phyloP scores from a whole-genome alignment of 2,329 filamentous ascomycete species.

The Didymellaceae sp. region DNA sequence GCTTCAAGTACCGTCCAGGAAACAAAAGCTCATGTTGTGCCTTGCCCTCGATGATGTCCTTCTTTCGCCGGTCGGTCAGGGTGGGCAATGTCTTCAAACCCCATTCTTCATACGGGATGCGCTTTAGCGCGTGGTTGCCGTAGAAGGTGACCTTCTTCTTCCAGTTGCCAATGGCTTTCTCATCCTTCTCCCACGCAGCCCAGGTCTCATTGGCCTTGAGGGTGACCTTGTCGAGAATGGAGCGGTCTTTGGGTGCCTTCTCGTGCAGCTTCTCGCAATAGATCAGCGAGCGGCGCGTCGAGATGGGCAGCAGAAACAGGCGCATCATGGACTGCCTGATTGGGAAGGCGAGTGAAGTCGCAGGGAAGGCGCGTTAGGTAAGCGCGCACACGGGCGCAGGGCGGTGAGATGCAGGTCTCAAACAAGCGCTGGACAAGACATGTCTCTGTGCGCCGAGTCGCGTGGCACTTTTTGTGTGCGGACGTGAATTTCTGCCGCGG shows the following conservation, averaged over 20 bases:
- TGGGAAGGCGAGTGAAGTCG: conserved; percentile 1
- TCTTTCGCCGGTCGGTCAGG: conserved; percentile 69
- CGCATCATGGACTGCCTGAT: conserved; percentile 67
- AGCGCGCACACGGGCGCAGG: conserved; percentile 28
- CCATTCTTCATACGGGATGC: conserved; percentile 98
- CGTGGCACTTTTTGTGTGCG: conserved; percentile 18
- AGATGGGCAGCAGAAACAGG: conserved; percentile 91
- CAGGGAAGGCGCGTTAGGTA: conserved; percentile 17
- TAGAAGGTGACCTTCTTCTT: conserved; percentile 85
- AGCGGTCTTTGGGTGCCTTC: conserved; percentile 56
- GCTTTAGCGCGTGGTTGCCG: conserved; percentile 82
- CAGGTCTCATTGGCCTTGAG: conserved; percentile 77
- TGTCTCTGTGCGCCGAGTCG: conserved; percentile 19
- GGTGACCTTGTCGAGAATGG: conserved; percentile 72
- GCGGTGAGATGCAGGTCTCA: conserved; percentile 21
- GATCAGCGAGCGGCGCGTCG: conserved; percentile 86
- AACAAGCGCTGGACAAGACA: conserved; percentile 24
- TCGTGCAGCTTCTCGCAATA: conserved; percentile 81
- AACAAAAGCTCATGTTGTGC: conserved; percentile 77
- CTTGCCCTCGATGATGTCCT: conserved; percentile 67
- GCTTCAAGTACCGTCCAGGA: conserved; percentile 72
- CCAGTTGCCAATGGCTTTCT: conserved; percentile 70
- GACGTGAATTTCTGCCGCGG: neutral
- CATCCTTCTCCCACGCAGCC: conserved; percentile 85
- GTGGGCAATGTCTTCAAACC: conserved; percentile 92